A percentile compares a stretch with the other conserved stretches of the same genome.
These are phyloP conservation scores for Phaeophleospora eucalypticola DNA, from an alignment of 2,329 filamentous ascomycete species.

Conservation along the genomic window DNA sequence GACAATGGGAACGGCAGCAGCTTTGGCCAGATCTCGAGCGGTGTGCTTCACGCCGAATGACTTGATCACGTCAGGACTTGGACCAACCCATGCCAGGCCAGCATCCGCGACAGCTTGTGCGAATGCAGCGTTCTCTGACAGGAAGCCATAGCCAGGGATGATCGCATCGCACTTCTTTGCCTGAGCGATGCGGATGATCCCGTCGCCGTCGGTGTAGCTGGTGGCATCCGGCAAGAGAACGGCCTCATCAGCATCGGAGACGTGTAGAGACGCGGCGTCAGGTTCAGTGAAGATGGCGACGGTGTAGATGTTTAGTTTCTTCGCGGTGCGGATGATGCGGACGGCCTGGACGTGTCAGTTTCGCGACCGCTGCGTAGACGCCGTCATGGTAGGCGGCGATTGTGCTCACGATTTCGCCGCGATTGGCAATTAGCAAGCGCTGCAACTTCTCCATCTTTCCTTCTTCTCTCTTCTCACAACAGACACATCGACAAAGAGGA, in stretches of 20 bases:
- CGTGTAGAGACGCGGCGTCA: conserved; percentile 54
- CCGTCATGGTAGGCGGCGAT: conserved; percentile 3
- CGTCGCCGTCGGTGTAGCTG: conserved; percentile 47
- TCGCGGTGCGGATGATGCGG: conserved; percentile 51
- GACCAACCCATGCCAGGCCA: conserved; percentile 57
- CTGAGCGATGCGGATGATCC: conserved; percentile 51
- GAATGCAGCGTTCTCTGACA: conserved; percentile 62
- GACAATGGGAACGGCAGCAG: conserved; percentile 52
- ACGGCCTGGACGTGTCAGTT: conserved; percentile 26
- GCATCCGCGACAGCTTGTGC: conserved; percentile 50
- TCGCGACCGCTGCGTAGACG: neutral
- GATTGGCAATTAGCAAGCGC: conserved; percentile 53
- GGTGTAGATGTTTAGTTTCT: conserved; percentile 47
- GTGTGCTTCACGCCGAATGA: conserved; percentile 58
- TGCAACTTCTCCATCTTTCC: conserved; percentile 6
- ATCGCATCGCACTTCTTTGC: conserved; percentile 52
- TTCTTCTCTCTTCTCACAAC: neutral
- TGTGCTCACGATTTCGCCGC: conserved; percentile 49
- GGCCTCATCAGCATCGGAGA: conserved; percentile 51
- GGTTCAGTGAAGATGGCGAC: conserved; percentile 57
- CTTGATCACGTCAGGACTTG: conserved; percentile 17
- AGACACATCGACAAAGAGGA: too few species aligned
- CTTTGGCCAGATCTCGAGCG: conserved; percentile 51
- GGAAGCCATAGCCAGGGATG: conserved; percentile 64
- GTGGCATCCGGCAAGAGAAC: conserved; percentile 48